A percentile compares a stretch with the other conserved stretches of the same genome.
Evolutionary conservation across 225 moss, liverwort and hornwort species (phyloP).

Genomic region (Polytrichum formosum): DNA sequence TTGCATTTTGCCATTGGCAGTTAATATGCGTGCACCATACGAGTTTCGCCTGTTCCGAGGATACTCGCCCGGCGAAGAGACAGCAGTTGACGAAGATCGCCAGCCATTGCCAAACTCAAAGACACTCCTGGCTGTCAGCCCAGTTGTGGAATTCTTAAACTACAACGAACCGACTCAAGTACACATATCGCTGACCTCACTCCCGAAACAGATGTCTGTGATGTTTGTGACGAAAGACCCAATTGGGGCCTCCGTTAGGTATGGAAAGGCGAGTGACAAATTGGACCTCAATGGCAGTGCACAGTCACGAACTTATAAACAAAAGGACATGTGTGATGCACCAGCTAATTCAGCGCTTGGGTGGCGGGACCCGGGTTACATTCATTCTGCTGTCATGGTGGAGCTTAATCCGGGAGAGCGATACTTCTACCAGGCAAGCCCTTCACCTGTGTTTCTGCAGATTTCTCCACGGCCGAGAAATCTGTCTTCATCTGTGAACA

Average conservation of each 20-base stretch:
- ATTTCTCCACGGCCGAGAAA: too few relatives aligned
- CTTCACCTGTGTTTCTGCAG: neutral
- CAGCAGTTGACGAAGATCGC: conserved; percentile 37
- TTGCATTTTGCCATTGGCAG: conserved; percentile 13
- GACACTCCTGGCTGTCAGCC: conserved; percentile 42
- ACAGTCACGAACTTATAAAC: conserved; percentile 42
- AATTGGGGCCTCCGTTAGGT: conserved; percentile 43
- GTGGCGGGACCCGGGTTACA: conserved; percentile 81
- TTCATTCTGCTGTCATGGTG: conserved; percentile 61
- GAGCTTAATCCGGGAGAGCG: conserved; percentile 48
- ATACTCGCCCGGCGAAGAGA: conserved; percentile 14
- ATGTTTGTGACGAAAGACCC: conserved; percentile 77
- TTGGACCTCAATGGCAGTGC: conserved; percentile 31
- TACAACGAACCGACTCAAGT: conserved; percentile 91
- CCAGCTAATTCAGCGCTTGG: conserved; percentile 70
- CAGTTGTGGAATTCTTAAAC: conserved; percentile 46
- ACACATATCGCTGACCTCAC: conserved; percentile 73
- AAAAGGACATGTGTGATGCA: conserved; percentile 69
- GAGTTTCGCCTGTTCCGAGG: conserved; percentile 56
- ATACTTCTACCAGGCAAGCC: conserved; percentile 77
- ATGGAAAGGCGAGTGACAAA: conserved; percentile 34
- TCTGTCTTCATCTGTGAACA: too few relatives aligned
- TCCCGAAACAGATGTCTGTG: conserved; percentile 68
- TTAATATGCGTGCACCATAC: conserved; percentile 50
- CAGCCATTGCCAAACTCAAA: conserved; percentile 48